Percentiles rank a stretch among this genome's conserved stretches.
These are phyloP conservation scores for Jamesozyma spencerorum DNA, from an alignment of 805 yeast species.

Conservation along the genomic window DNA sequence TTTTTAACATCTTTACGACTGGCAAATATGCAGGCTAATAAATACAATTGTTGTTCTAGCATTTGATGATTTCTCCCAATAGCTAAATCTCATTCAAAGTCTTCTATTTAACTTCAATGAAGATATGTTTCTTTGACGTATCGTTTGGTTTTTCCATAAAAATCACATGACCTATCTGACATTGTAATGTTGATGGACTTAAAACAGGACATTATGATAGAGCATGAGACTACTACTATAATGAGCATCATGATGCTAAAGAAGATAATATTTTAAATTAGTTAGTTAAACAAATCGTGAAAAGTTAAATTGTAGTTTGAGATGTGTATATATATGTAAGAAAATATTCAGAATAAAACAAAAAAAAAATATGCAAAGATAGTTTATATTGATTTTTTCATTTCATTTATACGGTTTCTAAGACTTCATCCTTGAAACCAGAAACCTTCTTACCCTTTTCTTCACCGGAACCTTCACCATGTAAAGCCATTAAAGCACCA, in stretches of 20 bases:
- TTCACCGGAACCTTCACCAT: slow-evolving; percentile 90
- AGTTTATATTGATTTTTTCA: neutral
- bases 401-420: slow-evolving; percentile 63
- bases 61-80: slow-evolving; percentile 1
- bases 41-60: slow-evolving; percentile 17
- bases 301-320: no score
- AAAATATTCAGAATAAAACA: no score
- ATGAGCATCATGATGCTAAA: no score
- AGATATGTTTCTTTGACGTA: neutral
- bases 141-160: neutral
- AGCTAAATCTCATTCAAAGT: neutral
- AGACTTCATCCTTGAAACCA: slow-evolving; percentile 97
- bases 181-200: no score
- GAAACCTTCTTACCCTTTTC: slow-evolving; percentile 96
- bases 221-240: no score
- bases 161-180: no score
- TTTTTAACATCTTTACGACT: slow-evolving; percentile 14
- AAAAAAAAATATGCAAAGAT: neutral
- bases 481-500: slow-evolving; percentile 90
- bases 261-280: no score
- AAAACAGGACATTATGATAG: no score
- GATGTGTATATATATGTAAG: neutral
- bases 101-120: neutral
- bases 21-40: slow-evolving; percentile 20
- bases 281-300: no score